Percentiles rank a stretch among this genome's conserved stretches.
Conservation (phyloP, 495 filamentous ascomycete species). For the Xylaria intraflava region DNA sequence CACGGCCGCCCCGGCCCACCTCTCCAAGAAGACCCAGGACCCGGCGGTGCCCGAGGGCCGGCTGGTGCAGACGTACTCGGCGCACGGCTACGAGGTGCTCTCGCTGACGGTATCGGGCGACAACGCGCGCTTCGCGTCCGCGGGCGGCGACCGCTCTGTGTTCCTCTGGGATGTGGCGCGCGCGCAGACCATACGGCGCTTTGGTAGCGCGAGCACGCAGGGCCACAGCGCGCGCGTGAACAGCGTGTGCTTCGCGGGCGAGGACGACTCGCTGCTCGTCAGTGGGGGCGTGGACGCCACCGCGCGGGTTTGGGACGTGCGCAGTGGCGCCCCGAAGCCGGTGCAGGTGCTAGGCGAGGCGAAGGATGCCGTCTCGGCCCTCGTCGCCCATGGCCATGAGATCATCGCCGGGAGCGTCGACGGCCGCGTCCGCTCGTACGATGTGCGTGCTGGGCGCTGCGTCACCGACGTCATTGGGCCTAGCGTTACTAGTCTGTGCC, state of each 20-base stretch:
- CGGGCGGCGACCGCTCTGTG: constrained; percentile 81
- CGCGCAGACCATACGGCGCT: constrained; percentile 65
- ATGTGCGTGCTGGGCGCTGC: constrained; percentile 73
- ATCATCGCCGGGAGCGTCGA: constrained; percentile 77
- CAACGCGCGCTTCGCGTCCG: constrained; percentile 74
- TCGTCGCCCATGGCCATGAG: constrained; percentile 51
- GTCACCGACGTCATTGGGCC: constrained; percentile 66
- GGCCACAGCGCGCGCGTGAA: constrained; percentile 73
- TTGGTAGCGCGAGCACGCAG: constrained; percentile 44
- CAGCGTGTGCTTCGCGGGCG: constrained; percentile 66
- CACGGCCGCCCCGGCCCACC: constrained; percentile 26
- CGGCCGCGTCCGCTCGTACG: constrained; percentile 75
- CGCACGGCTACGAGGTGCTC: constrained; percentile 87
- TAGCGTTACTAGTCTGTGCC: constrained; percentile 59
- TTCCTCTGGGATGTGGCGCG: constrained; percentile 91
- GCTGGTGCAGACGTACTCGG: constrained; percentile 78
- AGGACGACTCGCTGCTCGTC: constrained; percentile 61
- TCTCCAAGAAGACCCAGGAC: constrained; percentile 18
- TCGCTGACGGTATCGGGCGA: constrained; percentile 64
- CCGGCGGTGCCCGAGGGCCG: constrained; percentile 27
- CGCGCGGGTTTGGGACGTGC: constrained; percentile 80
- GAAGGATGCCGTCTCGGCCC: constrained; percentile 61
- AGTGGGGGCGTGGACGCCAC: constrained; percentile 75
- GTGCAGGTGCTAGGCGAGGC: constrained; percentile 76
- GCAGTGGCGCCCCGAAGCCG: constrained; percentile 54